A percentile compares a stretch with the other conserved stretches of the same genome.
Evolutionary conservation across 495 filamentous ascomycete genomes (phyloP).

Genomic region (Delitschia confertaspora): DNA sequence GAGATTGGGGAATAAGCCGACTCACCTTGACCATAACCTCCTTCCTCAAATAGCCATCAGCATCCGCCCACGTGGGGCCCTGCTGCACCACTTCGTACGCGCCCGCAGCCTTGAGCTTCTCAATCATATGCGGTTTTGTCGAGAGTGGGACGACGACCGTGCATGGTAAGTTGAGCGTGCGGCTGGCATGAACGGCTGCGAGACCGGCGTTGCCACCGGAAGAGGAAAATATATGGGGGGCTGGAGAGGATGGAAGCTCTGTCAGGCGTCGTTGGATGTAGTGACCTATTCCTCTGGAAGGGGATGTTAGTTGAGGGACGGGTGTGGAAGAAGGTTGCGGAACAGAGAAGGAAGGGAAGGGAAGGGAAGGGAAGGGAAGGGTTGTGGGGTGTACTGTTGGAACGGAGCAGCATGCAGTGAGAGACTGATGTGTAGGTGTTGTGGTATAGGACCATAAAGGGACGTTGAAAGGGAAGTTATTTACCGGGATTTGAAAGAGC

Average conservation of each 20-base stretch:
- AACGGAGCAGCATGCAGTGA: not conserved
- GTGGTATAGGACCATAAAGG: too few species aligned
- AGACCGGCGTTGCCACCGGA: constrained; percentile 89
- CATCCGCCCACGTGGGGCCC: constrained; percentile 67
- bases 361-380: not conserved
- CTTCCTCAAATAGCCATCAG: constrained; percentile 61
- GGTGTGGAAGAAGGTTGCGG: not conserved
- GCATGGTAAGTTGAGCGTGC: constrained; percentile 54
- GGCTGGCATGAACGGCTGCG: constrained; percentile 74
- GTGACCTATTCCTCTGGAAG: constrained; percentile 67
- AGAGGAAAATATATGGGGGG: constrained; percentile 75
- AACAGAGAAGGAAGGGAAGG: not conserved
- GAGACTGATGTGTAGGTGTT: too few species aligned
- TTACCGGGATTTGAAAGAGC: constrained; percentile 90
- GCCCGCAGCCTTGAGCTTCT: constrained; percentile 60
- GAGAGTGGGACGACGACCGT: constrained; percentile 73
- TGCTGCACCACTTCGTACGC: constrained; percentile 61
- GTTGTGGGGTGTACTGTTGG: not conserved
- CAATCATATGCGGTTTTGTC: constrained; percentile 62
- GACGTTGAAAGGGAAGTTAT: constrained; percentile 1
- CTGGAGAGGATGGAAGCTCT: constrained; percentile 33
- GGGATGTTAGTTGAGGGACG: not conserved
- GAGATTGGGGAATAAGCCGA: too few species aligned
- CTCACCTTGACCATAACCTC: constrained; percentile 45
- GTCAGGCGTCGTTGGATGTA: constrained; percentile 54